Percentiles rank a stretch among this genome's conserved stretches.
These are phyloP conservation scores for Colletotrichum sp. DNA, from an alignment of 2,329 filamentous ascomycete species.

Conservation along the genomic window DNA sequence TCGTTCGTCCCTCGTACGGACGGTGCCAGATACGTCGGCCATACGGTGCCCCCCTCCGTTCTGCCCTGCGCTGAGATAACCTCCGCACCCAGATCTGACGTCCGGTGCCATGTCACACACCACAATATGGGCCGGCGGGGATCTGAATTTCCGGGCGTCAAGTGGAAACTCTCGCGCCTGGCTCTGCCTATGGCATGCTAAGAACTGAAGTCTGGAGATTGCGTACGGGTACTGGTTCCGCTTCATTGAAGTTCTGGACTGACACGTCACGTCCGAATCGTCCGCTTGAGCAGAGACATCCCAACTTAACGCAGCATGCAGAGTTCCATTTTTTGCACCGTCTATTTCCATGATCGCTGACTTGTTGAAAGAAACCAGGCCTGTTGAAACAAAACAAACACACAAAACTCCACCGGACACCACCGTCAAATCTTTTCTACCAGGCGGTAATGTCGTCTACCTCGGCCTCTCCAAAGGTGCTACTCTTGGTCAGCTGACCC, in stretches of 20 bases:
- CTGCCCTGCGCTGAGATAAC: background rate
- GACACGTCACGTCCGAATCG: background rate
- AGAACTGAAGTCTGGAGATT: background rate
- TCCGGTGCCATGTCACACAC: background rate
- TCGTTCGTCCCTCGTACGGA: background rate
- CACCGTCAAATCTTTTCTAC: constrained; percentile 47
- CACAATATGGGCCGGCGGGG: background rate
- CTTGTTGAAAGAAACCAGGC: constrained; percentile 17
- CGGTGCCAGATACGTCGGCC: background rate
- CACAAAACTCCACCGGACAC: background rate
- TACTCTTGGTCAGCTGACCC: constrained; percentile 78
- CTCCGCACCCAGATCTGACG: background rate
- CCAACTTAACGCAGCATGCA: background rate
- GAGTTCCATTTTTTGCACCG: background rate
- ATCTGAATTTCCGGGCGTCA: background rate
- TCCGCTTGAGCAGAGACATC: background rate
- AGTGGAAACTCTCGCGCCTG: background rate
- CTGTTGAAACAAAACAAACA: constrained; percentile 10
- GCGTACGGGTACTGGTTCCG: background rate
- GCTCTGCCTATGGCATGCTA: background rate
- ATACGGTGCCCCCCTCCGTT: background rate
- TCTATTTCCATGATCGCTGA: constrained; percentile 13
- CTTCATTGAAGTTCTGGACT: background rate
- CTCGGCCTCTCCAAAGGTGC: constrained; percentile 94
- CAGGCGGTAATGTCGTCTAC: constrained; percentile 96